phyloP scores from a whole-genome alignment of 2,329 filamentous ascomycete genomes.

The Aspergillus tanneri region DNA sequence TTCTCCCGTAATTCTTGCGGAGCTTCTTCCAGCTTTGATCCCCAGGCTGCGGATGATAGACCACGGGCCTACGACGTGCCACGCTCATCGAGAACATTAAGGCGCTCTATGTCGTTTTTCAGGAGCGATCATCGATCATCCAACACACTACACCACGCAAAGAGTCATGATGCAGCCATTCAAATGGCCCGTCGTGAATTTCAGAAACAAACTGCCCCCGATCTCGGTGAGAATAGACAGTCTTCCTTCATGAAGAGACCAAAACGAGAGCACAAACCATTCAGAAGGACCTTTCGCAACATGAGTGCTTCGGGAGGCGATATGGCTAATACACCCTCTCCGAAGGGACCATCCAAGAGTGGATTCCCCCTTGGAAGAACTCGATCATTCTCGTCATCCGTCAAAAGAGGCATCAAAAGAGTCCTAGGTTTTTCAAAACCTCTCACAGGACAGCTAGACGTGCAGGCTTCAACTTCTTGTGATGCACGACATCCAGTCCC shows the following conservation, averaged over 20 bases:
- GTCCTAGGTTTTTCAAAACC: constrained; percentile 39
- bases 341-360: constrained; percentile 5
- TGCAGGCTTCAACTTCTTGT: constrained; percentile 24
- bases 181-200: constrained; percentile 44
- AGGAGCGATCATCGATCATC: constrained; percentile 27
- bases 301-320: constrained; percentile 26
- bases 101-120: constrained; percentile 46
- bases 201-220: constrained; percentile 25
- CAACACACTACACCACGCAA: constrained; percentile 22
- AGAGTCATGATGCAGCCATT: constrained; percentile 41
- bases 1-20: constrained; percentile 24
- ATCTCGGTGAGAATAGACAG: constrained; percentile 20
- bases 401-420: constrained; percentile 43
- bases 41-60: constrained; percentile 7
- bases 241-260: constrained; percentile 26
- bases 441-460: constrained; percentile 18
- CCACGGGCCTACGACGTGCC: constrained; percentile 6
- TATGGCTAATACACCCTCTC: constrained; percentile 8
- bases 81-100: constrained; percentile 28
- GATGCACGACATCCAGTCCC: constrained; percentile 9
- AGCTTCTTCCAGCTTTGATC: constrained; percentile 10
- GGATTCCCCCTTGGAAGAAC: constrained; percentile 26
- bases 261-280: constrained; percentile 35
- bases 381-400: constrained; percentile 41
- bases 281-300: constrained; percentile 38